A percentile compares a stretch with the other conserved stretches of the same genome.
Evolutionary conservation across 345 rosid genomes (phyloP).

Genomic region (Lepidium didymum): DNA sequence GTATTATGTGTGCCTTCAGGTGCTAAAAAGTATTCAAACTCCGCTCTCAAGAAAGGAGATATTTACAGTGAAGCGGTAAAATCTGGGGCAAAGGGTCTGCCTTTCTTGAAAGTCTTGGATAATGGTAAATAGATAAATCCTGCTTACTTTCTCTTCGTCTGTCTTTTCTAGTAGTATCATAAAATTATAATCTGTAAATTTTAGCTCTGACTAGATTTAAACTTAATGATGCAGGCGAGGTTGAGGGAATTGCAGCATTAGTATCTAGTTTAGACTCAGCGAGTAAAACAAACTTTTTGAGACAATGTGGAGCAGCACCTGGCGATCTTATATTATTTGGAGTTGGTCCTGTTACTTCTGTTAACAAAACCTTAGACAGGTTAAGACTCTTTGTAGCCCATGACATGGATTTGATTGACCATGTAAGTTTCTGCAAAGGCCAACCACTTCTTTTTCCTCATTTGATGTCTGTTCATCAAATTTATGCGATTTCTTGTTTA

Average conservation of each 20-base stretch:
- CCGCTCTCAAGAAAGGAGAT: constrained; percentile 93
- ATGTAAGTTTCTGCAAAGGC: constrained; percentile 40
- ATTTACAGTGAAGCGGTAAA: constrained; percentile 71
- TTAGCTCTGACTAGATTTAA: not conserved
- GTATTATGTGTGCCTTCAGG: constrained; percentile 74
- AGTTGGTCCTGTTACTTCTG: constrained; percentile 65
- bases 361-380: constrained; percentile 71
- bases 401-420: constrained; percentile 68
- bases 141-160: not conserved
- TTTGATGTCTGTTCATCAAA: not conserved
- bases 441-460: not conserved
- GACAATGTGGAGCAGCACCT: constrained; percentile 59
- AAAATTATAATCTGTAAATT: not conserved
- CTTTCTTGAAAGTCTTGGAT: constrained; percentile 85
- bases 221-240: constrained; percentile 23
- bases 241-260: constrained; percentile 81
- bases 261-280: constrained; percentile 60
- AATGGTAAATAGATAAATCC: constrained; percentile 46
- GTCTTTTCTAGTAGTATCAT: not conserved
- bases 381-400: constrained; percentile 65
- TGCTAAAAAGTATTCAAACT: constrained; percentile 66
- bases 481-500: constrained; percentile 10
- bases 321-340: constrained; percentile 94
- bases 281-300: constrained; percentile 41
- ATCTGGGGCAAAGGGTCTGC: constrained; percentile 95